These are phyloP conservation scores for Metschnikowia dekortorum DNA, from an alignment of 805 yeast species.

Conservation along the genomic window DNA sequence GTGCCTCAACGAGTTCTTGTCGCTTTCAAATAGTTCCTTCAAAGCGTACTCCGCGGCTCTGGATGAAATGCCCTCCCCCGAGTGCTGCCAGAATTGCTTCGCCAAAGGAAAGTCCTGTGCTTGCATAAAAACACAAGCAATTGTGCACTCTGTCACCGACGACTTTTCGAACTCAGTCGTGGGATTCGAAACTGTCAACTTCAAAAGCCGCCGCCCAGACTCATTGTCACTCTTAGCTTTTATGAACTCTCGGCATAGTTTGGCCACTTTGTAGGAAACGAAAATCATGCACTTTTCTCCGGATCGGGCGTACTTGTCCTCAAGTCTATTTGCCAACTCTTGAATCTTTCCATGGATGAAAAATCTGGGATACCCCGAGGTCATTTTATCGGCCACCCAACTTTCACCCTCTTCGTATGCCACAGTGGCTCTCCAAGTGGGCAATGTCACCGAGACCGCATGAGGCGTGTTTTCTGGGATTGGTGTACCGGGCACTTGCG, in stretches of 20 bases:
- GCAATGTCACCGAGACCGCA: constrained; percentile 91
- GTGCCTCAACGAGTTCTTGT: constrained; percentile 13
- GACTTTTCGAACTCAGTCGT: constrained; percentile 53
- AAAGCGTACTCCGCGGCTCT: constrained; percentile 81
- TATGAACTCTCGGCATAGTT: constrained; percentile 79
- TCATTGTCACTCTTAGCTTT: constrained; percentile 31
- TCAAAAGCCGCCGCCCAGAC: constrained; percentile 51
- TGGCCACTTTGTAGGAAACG: constrained; percentile 75
- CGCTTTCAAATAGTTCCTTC: constrained; percentile 45
- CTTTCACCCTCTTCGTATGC: constrained; percentile 90
- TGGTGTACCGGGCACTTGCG: constrained; percentile 65
- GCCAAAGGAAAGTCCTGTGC: constrained; percentile 55
- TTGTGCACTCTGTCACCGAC: constrained; percentile 57
- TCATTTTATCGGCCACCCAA: constrained; percentile 73
- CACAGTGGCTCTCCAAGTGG: constrained; percentile 91
- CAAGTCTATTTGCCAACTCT: constrained; percentile 50
- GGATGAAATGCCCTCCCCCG: constrained; percentile 95
- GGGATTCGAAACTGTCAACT: constrained; percentile 69
- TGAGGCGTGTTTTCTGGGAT: constrained; percentile 89
- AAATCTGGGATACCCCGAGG: constrained; percentile 85
- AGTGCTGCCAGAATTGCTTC: constrained; percentile 92
- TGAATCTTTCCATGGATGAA: constrained; percentile 64
- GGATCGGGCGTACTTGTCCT: constrained; percentile 70
- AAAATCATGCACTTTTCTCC: constrained; percentile 73
- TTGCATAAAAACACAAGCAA: constrained; percentile 79